phyloP scores from a whole-genome alignment of 768 basidiomycete species.

The Royoungia palumana region DNA sequence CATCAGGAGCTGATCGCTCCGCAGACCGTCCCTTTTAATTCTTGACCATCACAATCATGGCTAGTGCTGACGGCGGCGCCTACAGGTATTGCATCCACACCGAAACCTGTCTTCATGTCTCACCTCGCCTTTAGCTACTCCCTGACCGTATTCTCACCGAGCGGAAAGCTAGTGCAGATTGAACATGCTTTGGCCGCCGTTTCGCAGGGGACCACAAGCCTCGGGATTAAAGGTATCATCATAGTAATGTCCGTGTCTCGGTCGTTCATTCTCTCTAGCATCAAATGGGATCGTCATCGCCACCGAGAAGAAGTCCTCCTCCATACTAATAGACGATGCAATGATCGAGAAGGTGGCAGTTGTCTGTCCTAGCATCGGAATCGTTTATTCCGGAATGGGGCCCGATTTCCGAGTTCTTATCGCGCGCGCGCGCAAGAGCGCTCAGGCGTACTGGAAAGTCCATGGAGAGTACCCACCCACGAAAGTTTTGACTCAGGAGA shows the following conservation, averaged over 20 bases:
- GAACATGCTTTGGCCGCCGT: slow-evolving; percentile 99
- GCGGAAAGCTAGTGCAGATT: slow-evolving; percentile 98
- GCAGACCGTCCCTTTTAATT: slow-evolving; percentile 21
- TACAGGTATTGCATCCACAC: slow-evolving; percentile 51
- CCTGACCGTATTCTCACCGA: slow-evolving; percentile 98
- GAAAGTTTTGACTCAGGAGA: slow-evolving; percentile 92
- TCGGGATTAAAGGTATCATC: slow-evolving; percentile 91
- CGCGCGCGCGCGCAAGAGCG: slow-evolving; percentile 92
- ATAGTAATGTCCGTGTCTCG: slow-evolving; percentile 25
- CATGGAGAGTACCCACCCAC: slow-evolving; percentile 98
- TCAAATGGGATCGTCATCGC: slow-evolving; percentile 99
- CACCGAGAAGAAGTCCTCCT: slow-evolving; percentile 98
- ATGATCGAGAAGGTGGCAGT: slow-evolving; percentile 97
- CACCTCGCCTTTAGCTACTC: slow-evolving; percentile 69
- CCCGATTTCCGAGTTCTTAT: slow-evolving; percentile 97
- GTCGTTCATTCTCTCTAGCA: slow-evolving; percentile 47
- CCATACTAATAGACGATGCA: slow-evolving; percentile 95
- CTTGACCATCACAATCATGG: slow-evolving; percentile 46
- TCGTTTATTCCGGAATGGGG: slow-evolving; percentile 99
- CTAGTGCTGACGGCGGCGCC: slow-evolving; percentile 77
- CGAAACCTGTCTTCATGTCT: slow-evolving; percentile 18
- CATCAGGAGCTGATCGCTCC: slow-evolving; percentile 13
- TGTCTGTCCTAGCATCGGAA: slow-evolving; percentile 98
- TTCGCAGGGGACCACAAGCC: slow-evolving; percentile 89
- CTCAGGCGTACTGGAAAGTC: slow-evolving; percentile 99